Conservation (phyloP, 1,284 basidiomycete species). For the Boletus austroedulis region DNA sequence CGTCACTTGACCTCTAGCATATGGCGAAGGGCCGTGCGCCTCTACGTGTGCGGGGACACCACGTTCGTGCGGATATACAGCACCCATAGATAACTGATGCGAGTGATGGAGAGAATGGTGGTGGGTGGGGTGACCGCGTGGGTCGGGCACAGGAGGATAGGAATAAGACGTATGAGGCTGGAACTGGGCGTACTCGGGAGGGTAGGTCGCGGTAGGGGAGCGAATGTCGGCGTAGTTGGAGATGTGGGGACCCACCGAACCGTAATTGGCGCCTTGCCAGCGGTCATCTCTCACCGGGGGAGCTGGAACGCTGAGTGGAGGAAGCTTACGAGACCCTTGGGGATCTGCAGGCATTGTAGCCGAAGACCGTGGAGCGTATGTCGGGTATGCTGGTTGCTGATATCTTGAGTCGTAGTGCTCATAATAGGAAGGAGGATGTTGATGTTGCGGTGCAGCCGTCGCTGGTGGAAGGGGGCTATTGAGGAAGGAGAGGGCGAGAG, state of each 20-base stretch:
- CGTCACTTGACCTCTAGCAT: conserved; percentile 39
- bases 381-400: conserved; percentile 45
- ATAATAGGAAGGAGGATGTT: conserved; percentile 49
- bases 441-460: conserved; percentile 43
- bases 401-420: conserved; percentile 58
- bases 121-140: conserved; percentile 28
- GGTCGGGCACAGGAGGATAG: conserved; percentile 37
- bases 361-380: conserved; percentile 49
- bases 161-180: conserved; percentile 36
- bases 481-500: conserved; percentile 3
- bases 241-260: conserved; percentile 36
- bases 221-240: conserved; percentile 44
- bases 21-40: conserved; percentile 41
- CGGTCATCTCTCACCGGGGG: conserved; percentile 40
- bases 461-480: conserved; percentile 14
- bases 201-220: conserved; percentile 57
- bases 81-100: conserved; percentile 30
- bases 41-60: conserved; percentile 36
- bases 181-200: conserved; percentile 43
- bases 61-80: conserved; percentile 30
- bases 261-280: conserved; percentile 43
- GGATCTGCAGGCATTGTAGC: conserved; percentile 44
- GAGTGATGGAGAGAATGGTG: conserved; percentile 28
- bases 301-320: conserved; percentile 43
- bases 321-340: conserved; percentile 47